phyloP scores from a whole-genome alignment of 176 grass and related monocot genomes.

The Stipa capillata region DNA sequence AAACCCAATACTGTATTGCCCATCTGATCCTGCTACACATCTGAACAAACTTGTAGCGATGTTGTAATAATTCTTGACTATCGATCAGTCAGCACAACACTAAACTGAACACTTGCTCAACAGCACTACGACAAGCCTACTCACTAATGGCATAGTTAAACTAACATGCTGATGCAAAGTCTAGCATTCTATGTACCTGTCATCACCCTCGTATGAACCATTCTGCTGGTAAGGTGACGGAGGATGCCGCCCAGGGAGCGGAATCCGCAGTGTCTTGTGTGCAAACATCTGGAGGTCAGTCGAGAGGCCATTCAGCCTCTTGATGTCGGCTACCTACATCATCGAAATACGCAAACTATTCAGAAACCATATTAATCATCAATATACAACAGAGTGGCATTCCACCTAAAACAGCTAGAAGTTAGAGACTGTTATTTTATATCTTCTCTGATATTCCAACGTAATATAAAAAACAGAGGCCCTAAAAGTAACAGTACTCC shows the following conservation, averaged over 20 bases:
- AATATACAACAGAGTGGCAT: neutral
- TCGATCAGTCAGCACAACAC: neutral
- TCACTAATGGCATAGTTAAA: neutral
- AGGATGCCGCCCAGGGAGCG: constrained; percentile 68
- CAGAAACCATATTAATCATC: constrained; percentile 7
- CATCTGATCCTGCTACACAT: neutral
- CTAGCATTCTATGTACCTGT: constrained; percentile 20
- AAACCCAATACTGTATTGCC: too few species aligned
- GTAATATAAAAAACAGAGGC: constrained; percentile 8
- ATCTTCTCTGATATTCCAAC: constrained; percentile 5
- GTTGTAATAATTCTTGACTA: neutral
- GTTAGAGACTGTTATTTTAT: constrained; percentile 22
- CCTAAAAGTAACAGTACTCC: neutral
- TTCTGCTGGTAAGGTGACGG: constrained; percentile 51
- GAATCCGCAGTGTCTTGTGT: constrained; percentile 75
- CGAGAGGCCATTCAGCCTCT: constrained; percentile 75
- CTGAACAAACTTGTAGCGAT: neutral
- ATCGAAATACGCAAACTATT: neutral
- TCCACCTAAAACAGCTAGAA: constrained; percentile 12
- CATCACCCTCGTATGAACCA: constrained; percentile 24
- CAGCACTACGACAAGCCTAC: neutral
- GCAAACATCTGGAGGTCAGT: constrained; percentile 98
- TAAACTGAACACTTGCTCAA: neutral
- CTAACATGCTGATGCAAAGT: neutral
- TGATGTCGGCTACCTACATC: constrained; percentile 84